Conservation (phyloP, 306 rosid species). For the Cucumis melo region DNA sequence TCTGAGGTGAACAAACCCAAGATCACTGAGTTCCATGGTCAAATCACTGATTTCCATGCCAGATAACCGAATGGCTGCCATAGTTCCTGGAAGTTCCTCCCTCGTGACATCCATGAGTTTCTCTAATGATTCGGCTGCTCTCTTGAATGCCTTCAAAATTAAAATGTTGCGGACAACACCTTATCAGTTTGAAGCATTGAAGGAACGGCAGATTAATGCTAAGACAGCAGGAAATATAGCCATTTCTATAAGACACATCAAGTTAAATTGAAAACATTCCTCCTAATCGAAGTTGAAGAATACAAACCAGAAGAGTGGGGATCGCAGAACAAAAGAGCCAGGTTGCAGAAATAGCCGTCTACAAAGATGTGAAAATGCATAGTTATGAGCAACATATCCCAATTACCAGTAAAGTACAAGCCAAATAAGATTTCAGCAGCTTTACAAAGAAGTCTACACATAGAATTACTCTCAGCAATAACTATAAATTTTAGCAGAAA, state of each 20-base stretch:
- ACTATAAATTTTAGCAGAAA: not conserved
- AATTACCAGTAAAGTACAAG: not conserved
- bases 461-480: not conserved
- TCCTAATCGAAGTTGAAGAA: not conserved
- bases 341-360: conserved; percentile 69
- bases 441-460: not conserved
- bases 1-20: conserved; percentile 43
- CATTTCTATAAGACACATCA: not conserved
- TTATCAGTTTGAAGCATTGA: not conserved
- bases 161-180: not conserved
- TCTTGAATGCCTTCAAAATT: conserved; percentile 63
- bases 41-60: conserved; percentile 93
- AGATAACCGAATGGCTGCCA: conserved; percentile 80
- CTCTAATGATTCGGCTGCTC: conserved; percentile 78
- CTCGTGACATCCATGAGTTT: conserved; percentile 76
- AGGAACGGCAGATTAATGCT: not conserved
- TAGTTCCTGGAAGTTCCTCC: conserved; percentile 87
- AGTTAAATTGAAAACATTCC: not conserved
- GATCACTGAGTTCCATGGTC: conserved; percentile 74
- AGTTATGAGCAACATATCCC: not conserved
- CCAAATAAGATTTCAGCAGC: not conserved
- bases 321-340: conserved; percentile 86
- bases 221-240: not conserved
- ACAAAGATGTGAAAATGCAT: not conserved
- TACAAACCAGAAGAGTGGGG: conserved; percentile 78